These are phyloP conservation scores for Piromyces sp. DNA, from an alignment of 192 early-diverging fungal species.

Conservation along the genomic window DNA sequence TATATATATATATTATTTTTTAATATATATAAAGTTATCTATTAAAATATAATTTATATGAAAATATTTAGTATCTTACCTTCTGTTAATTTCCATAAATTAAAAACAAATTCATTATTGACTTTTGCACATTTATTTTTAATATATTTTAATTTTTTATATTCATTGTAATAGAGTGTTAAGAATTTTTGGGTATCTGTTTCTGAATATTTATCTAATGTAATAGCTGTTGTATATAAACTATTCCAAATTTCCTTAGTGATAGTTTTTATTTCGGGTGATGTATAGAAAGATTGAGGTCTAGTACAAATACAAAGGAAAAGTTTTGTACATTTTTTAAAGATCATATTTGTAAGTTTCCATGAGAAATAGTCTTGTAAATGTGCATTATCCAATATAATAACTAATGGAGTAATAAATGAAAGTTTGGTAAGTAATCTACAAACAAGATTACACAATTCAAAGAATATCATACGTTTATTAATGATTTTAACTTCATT, in stretches of 20 bases:
- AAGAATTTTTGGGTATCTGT: background rate
- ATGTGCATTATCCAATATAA: background rate
- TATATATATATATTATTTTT: too few relatives aligned
- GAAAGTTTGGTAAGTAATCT: background rate
- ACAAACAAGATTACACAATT: background rate
- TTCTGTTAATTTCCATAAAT: background rate
- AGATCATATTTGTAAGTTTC: background rate
- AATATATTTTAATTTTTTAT: background rate
- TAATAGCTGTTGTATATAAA: background rate
- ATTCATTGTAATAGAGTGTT: background rate
- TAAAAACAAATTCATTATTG: background rate
- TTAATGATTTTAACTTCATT: background rate
- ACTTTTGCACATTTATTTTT: background rate
- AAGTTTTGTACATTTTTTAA: background rate
- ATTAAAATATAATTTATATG: too few relatives aligned
- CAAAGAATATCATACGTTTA: background rate
- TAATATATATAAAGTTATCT: too few relatives aligned
- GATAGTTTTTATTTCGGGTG: background rate
- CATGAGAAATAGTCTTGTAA: background rate
- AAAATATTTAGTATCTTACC: too few relatives aligned
- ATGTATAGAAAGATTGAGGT: background rate
- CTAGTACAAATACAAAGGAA: background rate
- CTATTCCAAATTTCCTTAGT: background rate
- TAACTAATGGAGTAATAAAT: background rate
- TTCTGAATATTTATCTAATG: background rate